phyloP scores from a whole-genome alignment of 1,284 basidiomycete genomes.

The Ceratobasidium sp. region DNA sequence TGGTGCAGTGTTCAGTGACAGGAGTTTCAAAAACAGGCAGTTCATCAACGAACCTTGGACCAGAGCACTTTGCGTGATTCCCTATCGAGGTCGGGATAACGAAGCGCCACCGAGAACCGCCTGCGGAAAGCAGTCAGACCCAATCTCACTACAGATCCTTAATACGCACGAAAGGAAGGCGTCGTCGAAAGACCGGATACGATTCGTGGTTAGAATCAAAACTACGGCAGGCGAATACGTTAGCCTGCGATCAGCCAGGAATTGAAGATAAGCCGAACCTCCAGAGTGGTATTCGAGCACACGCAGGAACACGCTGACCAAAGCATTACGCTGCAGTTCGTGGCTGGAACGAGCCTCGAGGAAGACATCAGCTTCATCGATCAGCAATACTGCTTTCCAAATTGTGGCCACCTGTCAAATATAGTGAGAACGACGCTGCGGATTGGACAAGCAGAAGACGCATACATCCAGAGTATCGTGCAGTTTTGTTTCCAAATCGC shows the following conservation, averaged over 20 bases:
- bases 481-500: conserved; percentile 31
- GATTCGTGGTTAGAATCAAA: conserved; percentile 51
- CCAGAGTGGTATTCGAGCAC: conserved; percentile 48
- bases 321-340: conserved; percentile 49
- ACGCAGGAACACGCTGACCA: conserved; percentile 50
- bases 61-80: conserved; percentile 41
- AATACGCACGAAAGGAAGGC: conserved; percentile 49
- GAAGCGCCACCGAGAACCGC: conserved; percentile 42
- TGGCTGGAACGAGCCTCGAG: conserved; percentile 44
- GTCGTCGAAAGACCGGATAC: conserved; percentile 49
- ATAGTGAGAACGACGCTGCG: conserved; percentile 16
- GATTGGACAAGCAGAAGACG: neutral
- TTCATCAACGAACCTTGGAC: conserved; percentile 18
- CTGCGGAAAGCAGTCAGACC: neutral
- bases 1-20: neutral
- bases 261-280: conserved; percentile 32
- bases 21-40: neutral
- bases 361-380: conserved; percentile 47
- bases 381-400: conserved; percentile 43
- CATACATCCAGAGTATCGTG: conserved; percentile 40
- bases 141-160: neutral
- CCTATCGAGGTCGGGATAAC: conserved; percentile 43
- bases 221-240: conserved; percentile 26
- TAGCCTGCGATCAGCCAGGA: conserved; percentile 3
- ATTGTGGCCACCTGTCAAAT: conserved; percentile 45